Base-by-base conservation (phyloP, 257 asterid species). In the Linderniella brevidens region DNA sequence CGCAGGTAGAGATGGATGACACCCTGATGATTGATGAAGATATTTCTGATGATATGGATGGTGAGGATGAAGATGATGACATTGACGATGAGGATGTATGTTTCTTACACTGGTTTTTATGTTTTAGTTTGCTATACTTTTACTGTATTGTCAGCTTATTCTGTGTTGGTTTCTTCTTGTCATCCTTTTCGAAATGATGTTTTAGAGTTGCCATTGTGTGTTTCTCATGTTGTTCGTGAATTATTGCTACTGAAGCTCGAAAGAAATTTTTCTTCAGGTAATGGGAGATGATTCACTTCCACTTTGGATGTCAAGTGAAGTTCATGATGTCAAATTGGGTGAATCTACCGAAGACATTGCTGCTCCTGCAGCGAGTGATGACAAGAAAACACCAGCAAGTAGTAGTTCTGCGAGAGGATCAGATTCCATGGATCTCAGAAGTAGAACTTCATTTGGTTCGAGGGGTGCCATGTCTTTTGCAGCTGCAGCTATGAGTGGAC, bases 401-500 rank as follows among this genome's bases (percentile, higher is more conserved):
- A 86, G 90, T 59, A 86, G 90, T 70, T 84, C 98, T 38, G 32
- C 6, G 3, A 69, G 92, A 72, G 75, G 85, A 75, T 73, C 76
- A 70, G 88, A 74, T 39, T 75, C 92, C 46, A 68, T 72, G 17
- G 98, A 85, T 67, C 62, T 81, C 29, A 77, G 77, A 52, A 64
- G 78, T 70, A 92, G 93, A 44, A 64, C 74, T 51, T 73, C 93
- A 20, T 82, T 72, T 55, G 86, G 92, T 60, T 79, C 94, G 17
- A 79, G 96, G 69, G 93, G 95, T 57, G 92, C 92, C 56, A 77
- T 86, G 93, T 79, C 96, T 50, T 90, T 85, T 71, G 96, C 99
- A 37, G 99, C 98, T 53, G 96, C 94, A 57, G 90, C 99, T 19
- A 90, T 90, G 99, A 92, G 92, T 59, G 99, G 99, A 16, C 80